These are phyloP conservation scores for Bryoglossum gracile DNA, from an alignment of 495 filamentous ascomycete genomes.

Conservation along the genomic window DNA sequence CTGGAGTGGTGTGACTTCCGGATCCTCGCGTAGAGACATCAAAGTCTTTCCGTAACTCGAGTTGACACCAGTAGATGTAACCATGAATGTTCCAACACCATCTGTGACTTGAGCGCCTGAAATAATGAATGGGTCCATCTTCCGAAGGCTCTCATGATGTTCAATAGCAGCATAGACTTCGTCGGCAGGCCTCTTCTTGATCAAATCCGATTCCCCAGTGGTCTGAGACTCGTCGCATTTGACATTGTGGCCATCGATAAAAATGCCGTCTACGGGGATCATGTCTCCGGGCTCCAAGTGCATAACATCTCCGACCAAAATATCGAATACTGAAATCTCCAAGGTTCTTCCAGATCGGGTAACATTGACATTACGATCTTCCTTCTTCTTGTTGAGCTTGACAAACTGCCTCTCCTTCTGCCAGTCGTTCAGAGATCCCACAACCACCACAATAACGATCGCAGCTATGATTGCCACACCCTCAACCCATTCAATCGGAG, in stretches of 20 bases:
- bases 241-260: slow-evolving; percentile 63
- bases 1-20: slow-evolving; percentile 90
- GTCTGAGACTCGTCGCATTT: slow-evolving; percentile 78
- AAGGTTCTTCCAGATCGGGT: slow-evolving; percentile 67
- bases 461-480: slow-evolving; percentile 67
- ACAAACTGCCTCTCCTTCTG: slow-evolving; percentile 74
- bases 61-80: slow-evolving; percentile 82
- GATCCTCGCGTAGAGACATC: slow-evolving; percentile 86
- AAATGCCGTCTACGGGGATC: slow-evolving; percentile 74
- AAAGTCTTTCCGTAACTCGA: slow-evolving; percentile 87
- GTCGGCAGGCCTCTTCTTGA: slow-evolving; percentile 63
- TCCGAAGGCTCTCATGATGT: slow-evolving; percentile 62
- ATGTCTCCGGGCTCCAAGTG: slow-evolving; percentile 84
- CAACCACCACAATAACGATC: slow-evolving; percentile 60
- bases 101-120: slow-evolving; percentile 91
- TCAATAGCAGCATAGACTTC: slow-evolving; percentile 79
- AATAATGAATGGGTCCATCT: slow-evolving; percentile 90
- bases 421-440: slow-evolving; percentile 62
- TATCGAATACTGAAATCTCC: slow-evolving; percentile 72
- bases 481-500: slow-evolving; percentile 68
- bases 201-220: slow-evolving; percentile 77
- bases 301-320: slow-evolving; percentile 79
- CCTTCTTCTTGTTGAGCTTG: slow-evolving; percentile 70
- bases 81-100: slow-evolving; percentile 74
- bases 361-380: slow-evolving; percentile 71